These are phyloP conservation scores for Parasarocladium wereldwijsianum DNA, from an alignment of 2,329 filamentous ascomycete genomes.

Conservation along the genomic window DNA sequence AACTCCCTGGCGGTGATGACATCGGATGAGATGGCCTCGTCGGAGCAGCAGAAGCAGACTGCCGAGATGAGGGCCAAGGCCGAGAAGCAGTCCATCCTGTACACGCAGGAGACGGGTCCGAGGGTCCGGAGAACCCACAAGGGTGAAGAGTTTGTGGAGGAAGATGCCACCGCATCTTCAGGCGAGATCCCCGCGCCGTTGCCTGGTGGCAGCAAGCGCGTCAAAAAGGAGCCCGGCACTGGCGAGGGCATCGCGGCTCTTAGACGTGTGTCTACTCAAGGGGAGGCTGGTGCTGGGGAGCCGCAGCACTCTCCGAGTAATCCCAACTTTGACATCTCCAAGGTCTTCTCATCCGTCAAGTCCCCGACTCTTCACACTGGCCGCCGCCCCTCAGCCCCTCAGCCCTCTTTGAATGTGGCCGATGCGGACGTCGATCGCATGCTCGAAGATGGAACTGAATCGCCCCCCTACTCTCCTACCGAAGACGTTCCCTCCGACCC, in stretches of 20 bases:
- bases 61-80: constrained; percentile 63
- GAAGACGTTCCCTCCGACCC: constrained; percentile 56
- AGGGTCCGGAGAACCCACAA: constrained; percentile 85
- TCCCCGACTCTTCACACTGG: constrained; percentile 46
- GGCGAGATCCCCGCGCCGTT: constrained; percentile 18
- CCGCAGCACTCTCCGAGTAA: constrained; percentile 39
- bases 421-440: constrained; percentile 86
- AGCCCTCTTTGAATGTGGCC: constrained; percentile 39
- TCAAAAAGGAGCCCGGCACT: constrained; percentile 20
- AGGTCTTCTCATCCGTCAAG: constrained; percentile 70
- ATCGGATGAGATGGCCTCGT: constrained; percentile 78
- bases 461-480: constrained; percentile 69
- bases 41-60: constrained; percentile 68
- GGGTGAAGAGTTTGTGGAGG: constrained; percentile 79
- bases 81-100: constrained; percentile 73
- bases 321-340: constrained; percentile 66
- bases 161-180: constrained; percentile 32
- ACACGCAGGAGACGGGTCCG: constrained; percentile 56
- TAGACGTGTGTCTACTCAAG: constrained; percentile 22
- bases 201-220: constrained; percentile 8
- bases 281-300: constrained; percentile 28
- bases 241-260: constrained; percentile 12
- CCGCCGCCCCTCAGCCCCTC: constrained; percentile 32
- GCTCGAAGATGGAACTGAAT: constrained; percentile 66
- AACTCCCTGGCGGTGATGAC: constrained; percentile 77